Base-by-base conservation (phyloP, 2,329 filamentous ascomycete genomes). In the Venturia aucupariae region DNA sequence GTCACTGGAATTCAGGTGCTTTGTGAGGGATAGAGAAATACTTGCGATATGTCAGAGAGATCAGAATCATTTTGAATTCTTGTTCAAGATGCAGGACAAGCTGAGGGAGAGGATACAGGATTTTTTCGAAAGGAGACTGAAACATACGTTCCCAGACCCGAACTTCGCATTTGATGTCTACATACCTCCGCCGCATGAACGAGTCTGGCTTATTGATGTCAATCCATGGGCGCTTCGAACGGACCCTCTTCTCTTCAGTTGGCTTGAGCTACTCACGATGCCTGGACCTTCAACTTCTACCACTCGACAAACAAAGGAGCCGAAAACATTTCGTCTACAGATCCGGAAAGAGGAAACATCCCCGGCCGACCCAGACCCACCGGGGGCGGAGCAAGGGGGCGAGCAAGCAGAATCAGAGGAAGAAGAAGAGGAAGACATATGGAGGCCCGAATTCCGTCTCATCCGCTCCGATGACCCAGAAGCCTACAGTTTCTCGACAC, bases 131-230 rank as follows among this genome's bases (percentile, higher is more conserved):
- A 79, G 86, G 38, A 86, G 85, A 66, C 75, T 97, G 66, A 83
- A 88, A 66, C 81, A 88, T 68, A 89, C 86, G 0, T 97, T 97
- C 70, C 89, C 90, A 0, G 93, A 97, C 67, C 81, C 84, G 3
- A 88, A 85, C 74, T 97, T 96, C 70, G 84, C 86, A 0, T 96
- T 99, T 71, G 94, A 99, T 72, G 88, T 97, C 54, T 97, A 99
- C 72, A 83, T 99, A 1, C 92, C 93, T 70, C 79, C 83, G 71
- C 75, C 88, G 1, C 83, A 95, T 64, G 85, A 90, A 60, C 82
- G 85, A 60, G 90, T 95, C 2, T 89, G 92, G 78, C 80, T 99
- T 13, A 88, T 99, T 60, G 94, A 99, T 73, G 89, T 99, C 71
- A 97, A 97, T 71, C 91, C 94, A 0, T 99, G 93, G 90, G 93